Base-by-base conservation (phyloP, 108 stramenopile genomes). In the Nitzschia putrida region DNA sequence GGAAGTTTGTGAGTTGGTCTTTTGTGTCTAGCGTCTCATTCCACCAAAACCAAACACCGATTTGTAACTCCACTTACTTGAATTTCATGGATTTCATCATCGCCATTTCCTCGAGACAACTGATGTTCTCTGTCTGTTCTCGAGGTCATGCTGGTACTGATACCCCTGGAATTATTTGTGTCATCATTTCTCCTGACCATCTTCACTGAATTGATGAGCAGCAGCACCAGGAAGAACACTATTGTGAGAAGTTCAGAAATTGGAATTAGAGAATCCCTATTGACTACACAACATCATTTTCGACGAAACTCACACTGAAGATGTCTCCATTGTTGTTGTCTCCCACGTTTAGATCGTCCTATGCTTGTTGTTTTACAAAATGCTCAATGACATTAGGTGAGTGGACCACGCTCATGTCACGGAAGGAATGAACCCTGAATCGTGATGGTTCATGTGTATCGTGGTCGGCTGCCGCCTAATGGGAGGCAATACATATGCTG, bases 271-370 rank as follows among this genome's bases (percentile, higher is more conserved):
- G n/a, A 49, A 49, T 1, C 47, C 6, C 47, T 49, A 16, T 18
- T 49, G 3, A 5, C 6, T 5, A 49, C 22, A 55, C 54, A 34
- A 34, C 1, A 34, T 34, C 29, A 55, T 13, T 25, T 24, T 21
- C 54, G 54, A 55, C 20, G 54, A 13, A 55, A 55, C 54, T 55
- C 54, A 22, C 23, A 55, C 22, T 25, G 24, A 13, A 24, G 54
- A 22, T 24, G 54, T 55, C 23, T 55, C 54, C 54, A 55, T 25
- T 22, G 23, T 55, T 22, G 22, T 23, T 13, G 20, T 21, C 24
- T 55, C 21, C 20, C 20, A 20, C 49, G 1, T 5, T 18, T 50
- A 18, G 18, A 16, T 20, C 20, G 49, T 50, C 49, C 5, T 4
- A 16, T 50, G 29, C 4, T 34, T 34, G 29, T 3, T 34, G 49